Conservation (phyloP, 2,329 filamentous ascomycete genomes). For the Botrytis galanthina region DNA sequence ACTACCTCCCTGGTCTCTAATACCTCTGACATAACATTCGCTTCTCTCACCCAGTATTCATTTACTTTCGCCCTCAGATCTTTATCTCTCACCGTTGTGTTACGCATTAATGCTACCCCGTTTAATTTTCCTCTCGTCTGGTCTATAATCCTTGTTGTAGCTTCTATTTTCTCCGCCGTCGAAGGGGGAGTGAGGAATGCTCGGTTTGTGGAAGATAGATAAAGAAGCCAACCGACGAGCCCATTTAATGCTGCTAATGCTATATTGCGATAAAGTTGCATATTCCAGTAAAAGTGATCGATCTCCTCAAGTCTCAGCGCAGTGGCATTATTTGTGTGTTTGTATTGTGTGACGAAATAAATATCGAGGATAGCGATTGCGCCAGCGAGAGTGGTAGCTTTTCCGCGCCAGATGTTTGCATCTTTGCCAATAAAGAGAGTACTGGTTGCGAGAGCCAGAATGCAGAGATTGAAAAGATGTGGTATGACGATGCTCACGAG, state of each 20-base stretch:
- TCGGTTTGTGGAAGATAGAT: conserved; percentile 75
- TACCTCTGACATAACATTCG: conserved; percentile 65
- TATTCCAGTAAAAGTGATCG: conserved; percentile 69
- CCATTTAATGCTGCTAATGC: conserved; percentile 64
- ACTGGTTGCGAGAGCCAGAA: conserved; percentile 73
- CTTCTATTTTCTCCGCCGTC: conserved; percentile 65
- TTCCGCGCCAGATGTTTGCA: conserved; percentile 65
- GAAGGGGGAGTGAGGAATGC: conserved; percentile 65
- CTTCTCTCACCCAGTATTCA: conserved; percentile 80
- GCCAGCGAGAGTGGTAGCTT: conserved; percentile 63
- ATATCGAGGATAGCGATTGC: conserved; percentile 62
- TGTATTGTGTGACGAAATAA: conserved; percentile 63
- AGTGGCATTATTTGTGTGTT: conserved; percentile 61
- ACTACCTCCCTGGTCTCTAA: conserved; percentile 78
- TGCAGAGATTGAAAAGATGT: conserved; percentile 75
- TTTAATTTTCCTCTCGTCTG: conserved; percentile 64
- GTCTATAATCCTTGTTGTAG: conserved; percentile 55
- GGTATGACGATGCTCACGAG: conserved; percentile 69
- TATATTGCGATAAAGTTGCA: conserved; percentile 61
- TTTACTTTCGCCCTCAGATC: conserved; percentile 63
- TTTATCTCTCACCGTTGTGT: conserved; percentile 73
- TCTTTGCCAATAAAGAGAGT: conserved; percentile 60
- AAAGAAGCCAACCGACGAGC: conserved; percentile 64
- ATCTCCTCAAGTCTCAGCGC: conserved; percentile 62
- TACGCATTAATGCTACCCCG: conserved; percentile 73